Conservation (phyloP, 2,329 filamentous ascomycete species). For the Diaporthe sp. region DNA sequence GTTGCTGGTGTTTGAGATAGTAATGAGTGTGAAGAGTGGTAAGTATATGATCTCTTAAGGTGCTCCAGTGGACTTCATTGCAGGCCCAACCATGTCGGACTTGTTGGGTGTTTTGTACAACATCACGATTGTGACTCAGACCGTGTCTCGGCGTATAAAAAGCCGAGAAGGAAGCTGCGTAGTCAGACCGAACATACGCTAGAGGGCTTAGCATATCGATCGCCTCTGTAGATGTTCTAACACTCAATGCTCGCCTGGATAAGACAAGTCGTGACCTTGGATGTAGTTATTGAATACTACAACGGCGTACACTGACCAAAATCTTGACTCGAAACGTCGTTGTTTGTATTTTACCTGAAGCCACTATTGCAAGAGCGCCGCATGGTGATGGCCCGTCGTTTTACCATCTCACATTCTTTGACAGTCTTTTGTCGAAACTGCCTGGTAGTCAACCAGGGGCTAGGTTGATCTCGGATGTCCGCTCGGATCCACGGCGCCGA, state of each 20-base stretch:
- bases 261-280: background rate
- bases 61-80: background rate
- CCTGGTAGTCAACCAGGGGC: background rate
- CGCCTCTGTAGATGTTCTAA: background rate
- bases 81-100: background rate
- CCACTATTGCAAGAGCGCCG: background rate
- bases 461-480: background rate
- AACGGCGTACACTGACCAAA: background rate
- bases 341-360: background rate
- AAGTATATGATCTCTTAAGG: background rate
- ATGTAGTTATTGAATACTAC: background rate
- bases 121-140: conserved; percentile 15
- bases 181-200: background rate
- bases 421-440: background rate
- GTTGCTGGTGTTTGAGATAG: background rate
- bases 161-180: background rate
- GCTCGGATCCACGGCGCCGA: background rate
- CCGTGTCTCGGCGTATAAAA: background rate
- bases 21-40: background rate
- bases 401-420: background rate
- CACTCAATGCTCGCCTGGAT: background rate
- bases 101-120: background rate
- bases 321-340: background rate
- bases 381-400: background rate
- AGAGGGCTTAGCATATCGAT: background rate